Conservation (phyloP, 495 filamentous ascomycete genomes). For the Apodospora peruviana region DNA sequence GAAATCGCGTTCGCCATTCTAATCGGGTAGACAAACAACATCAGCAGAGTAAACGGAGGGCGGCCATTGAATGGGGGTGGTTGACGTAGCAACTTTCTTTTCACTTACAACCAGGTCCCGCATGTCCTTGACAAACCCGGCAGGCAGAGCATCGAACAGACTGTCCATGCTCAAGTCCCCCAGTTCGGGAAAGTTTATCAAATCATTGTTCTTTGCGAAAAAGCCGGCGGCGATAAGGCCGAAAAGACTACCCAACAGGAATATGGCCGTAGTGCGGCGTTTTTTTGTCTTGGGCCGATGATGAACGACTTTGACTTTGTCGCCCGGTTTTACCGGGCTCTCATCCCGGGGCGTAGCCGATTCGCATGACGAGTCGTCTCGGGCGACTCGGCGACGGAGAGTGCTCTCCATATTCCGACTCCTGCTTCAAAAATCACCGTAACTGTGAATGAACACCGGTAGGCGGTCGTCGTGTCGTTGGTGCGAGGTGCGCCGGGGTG, state of each 20-base stretch:
- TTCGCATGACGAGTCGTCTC: slow-evolving; percentile 13
- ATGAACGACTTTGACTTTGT: slow-evolving; percentile 39
- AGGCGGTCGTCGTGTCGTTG: not conserved
- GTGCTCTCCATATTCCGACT: slow-evolving; percentile 40
- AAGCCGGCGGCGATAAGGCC: slow-evolving; percentile 76
- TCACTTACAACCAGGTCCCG: slow-evolving; percentile 67
- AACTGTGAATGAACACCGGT: no score
- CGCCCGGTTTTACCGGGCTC: slow-evolving; percentile 26
- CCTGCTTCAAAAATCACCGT: no score
- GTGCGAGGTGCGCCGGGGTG: no score
- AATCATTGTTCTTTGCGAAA: slow-evolving; percentile 77
- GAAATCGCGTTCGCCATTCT: slow-evolving; percentile 80
- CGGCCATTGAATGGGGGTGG: no score
- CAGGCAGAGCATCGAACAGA: slow-evolving; percentile 75
- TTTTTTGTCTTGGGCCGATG: slow-evolving; percentile 48
- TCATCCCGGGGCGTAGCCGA: slow-evolving; percentile 31
- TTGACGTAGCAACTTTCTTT: no score
- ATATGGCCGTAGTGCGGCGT: slow-evolving; percentile 71
- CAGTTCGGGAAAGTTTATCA: slow-evolving; percentile 74
- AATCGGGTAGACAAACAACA: slow-evolving; percentile 4
- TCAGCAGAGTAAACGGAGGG: slow-evolving; percentile 12
- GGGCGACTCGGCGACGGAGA: slow-evolving; percentile 43
- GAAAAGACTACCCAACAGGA: slow-evolving; percentile 76
- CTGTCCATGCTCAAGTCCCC: slow-evolving; percentile 79
- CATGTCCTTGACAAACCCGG: slow-evolving; percentile 74